Evolutionary conservation across 768 basidiomycete species (phyloP).

Genomic region (Lactifluus rugatus): DNA sequence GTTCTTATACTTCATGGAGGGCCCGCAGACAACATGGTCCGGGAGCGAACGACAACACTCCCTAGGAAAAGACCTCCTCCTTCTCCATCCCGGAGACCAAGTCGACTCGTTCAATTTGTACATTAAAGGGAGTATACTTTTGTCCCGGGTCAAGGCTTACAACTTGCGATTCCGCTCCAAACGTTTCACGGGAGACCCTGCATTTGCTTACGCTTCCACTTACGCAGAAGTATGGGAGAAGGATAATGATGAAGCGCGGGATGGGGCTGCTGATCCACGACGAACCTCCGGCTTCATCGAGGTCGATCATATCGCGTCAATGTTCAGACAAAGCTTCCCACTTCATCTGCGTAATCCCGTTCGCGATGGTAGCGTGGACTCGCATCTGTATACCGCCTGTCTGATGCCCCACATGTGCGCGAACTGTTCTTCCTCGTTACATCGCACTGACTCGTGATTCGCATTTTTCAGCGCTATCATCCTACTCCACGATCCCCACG

Average conservation of each 20-base stretch:
- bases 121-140: constrained; percentile 56
- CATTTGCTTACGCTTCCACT: constrained; percentile 29
- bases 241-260: neutral
- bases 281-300: constrained; percentile 25
- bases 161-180: constrained; percentile 55
- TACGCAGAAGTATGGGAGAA: constrained; percentile 15
- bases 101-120: constrained; percentile 66
- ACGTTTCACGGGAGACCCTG: constrained; percentile 49
- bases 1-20: constrained; percentile 8
- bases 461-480: constrained; percentile 45
- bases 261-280: constrained; percentile 23
- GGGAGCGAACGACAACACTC: constrained; percentile 57
- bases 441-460: neutral
- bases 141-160: constrained; percentile 54
- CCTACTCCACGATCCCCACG: constrained; percentile 69
- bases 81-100: constrained; percentile 48
- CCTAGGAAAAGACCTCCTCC: constrained; percentile 49
- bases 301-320: constrained; percentile 23
- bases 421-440: constrained; percentile 27
- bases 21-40: constrained; percentile 39
- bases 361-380: constrained; percentile 32
- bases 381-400: constrained; percentile 24
- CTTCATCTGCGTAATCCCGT: constrained; percentile 29
- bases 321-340: constrained; percentile 24
- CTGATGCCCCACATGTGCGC: constrained; percentile 25